Base-by-base conservation (phyloP, 202 grass and related monocot genomes). In the Alloteropsis angusta region DNA sequence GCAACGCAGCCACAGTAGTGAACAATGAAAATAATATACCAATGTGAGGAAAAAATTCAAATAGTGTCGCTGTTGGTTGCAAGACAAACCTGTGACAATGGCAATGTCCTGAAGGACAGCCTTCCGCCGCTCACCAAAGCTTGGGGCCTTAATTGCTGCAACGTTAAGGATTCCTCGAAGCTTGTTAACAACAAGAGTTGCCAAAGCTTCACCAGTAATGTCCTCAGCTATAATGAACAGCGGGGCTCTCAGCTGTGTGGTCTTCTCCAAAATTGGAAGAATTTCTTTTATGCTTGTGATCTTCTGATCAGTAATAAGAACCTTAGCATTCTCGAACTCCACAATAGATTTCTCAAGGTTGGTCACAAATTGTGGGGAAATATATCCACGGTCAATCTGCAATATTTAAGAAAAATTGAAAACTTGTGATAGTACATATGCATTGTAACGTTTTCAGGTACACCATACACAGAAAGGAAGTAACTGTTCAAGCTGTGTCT, bases 111-210 rank as follows among this genome's bases (percentile, higher is more conserved):
- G 86, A 65, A 93, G 90, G 43, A 93, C 64, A 60, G 87, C 81
- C 72, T 90, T 93, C 62, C 84, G 80, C 9, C 90, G 79, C 47
- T 93, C 87, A 82, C 81, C 90, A 48, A 93, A 90, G 61, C 90
- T 88, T 75, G 90, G 90, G 49, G 90, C 90, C 74, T 93, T 93
- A 74, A 93, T 89, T 0, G 87, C 90, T 32, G 87, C 90, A 71
- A 89, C 83, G 46, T 93, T 89, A 18, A 93, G 82, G 71, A 89
- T 89, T 74, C 90, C 87, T 25, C 87, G 73, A 21, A 93, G 86
- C 80, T 93, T 90, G 72, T 90, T 93, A 61, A 93, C 90, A 79
- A 93, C 90, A 59, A 93, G 87, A 57, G 87, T 93, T 60, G 90
- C 86, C 80, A 93, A 79, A 74, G 87, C 87, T 81, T 93, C 87